phyloP scores from a whole-genome alignment of 148 eudicot species.

The Fagopyrum esculentum region DNA sequence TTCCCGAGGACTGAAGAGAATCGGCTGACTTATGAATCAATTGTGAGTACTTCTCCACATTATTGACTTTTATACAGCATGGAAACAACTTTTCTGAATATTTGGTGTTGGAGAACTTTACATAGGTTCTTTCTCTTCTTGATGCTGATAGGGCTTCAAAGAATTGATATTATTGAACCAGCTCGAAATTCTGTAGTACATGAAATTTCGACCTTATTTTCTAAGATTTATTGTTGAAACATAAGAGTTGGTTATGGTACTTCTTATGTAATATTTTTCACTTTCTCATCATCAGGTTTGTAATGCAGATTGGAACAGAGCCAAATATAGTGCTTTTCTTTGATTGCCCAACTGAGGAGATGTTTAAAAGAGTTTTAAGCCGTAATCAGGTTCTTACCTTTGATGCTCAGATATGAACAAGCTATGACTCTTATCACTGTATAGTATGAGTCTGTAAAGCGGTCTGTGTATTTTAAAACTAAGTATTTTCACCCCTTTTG shows the following conservation, averaged over 20 bases:
- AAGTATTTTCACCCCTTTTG: too few species aligned
- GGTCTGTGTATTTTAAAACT: background rate
- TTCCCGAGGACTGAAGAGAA: constrained; percentile 94
- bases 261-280: background rate
- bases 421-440: background rate
- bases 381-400: constrained; percentile 61
- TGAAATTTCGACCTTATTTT: background rate
- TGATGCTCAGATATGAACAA: background rate
- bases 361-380: constrained; percentile 76
- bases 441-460: background rate
- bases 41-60: constrained; percentile 46
- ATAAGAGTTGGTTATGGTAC: background rate
- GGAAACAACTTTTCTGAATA: constrained; percentile 1
- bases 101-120: background rate
- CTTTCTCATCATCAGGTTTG: constrained; percentile 8
- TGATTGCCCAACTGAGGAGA: constrained; percentile 84
- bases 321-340: constrained; percentile 91
- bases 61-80: background rate
- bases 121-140: background rate
- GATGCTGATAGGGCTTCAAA: background rate
- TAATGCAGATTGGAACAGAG: constrained; percentile 61
- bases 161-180: background rate
- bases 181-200: background rate
- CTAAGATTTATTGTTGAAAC: background rate
- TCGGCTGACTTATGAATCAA: constrained; percentile 66